Conservation (phyloP, 2,329 filamentous ascomycete genomes). For the Apiospora rasikravindrae region DNA sequence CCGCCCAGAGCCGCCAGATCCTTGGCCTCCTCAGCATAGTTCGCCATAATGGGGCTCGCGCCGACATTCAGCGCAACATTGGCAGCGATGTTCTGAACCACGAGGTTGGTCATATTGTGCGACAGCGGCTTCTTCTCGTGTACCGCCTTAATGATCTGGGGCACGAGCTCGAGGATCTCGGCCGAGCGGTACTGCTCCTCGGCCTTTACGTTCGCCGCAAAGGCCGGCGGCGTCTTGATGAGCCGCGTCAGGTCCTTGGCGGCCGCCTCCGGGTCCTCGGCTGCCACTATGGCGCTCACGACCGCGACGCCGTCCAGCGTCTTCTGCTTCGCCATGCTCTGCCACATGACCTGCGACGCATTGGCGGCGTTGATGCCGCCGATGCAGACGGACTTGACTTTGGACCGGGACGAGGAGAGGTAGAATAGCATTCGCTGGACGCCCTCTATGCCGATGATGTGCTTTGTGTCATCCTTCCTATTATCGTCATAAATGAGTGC, state of each 20-base stretch:
- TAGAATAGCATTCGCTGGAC: slow-evolving; percentile 68
- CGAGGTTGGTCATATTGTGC: slow-evolving; percentile 97
- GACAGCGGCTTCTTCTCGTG: slow-evolving; percentile 72
- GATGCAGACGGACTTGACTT: slow-evolving; percentile 77
- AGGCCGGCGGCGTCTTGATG: slow-evolving; percentile 50
- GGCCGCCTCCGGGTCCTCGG: slow-evolving; percentile 68
- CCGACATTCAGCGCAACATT: slow-evolving; percentile 83
- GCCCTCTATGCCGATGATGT: slow-evolving; percentile 76
- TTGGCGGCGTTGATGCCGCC: slow-evolving; percentile 85
- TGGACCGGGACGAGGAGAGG: slow-evolving; percentile 54
- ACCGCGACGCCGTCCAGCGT: slow-evolving; percentile 81
- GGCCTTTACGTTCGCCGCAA: slow-evolving; percentile 28
- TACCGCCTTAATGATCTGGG: slow-evolving; percentile 63
- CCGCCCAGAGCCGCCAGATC: slow-evolving; percentile 82
- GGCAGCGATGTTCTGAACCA: slow-evolving; percentile 93
- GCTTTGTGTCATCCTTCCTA: slow-evolving; percentile 86
- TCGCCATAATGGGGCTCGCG: slow-evolving; percentile 93
- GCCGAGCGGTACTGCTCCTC: slow-evolving; percentile 25
- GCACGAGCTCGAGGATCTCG: slow-evolving; percentile 37
- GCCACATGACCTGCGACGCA: slow-evolving; percentile 73
- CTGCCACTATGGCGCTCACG: slow-evolving; percentile 85
- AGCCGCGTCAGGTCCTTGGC: slow-evolving; percentile 63
- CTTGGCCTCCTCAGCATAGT: slow-evolving; percentile 78
- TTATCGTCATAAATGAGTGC: background rate
- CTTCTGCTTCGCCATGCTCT: slow-evolving; percentile 62